Evolutionary conservation across 768 basidiomycete species (phyloP).

Genomic region (Roridomyces roridus): DNA sequence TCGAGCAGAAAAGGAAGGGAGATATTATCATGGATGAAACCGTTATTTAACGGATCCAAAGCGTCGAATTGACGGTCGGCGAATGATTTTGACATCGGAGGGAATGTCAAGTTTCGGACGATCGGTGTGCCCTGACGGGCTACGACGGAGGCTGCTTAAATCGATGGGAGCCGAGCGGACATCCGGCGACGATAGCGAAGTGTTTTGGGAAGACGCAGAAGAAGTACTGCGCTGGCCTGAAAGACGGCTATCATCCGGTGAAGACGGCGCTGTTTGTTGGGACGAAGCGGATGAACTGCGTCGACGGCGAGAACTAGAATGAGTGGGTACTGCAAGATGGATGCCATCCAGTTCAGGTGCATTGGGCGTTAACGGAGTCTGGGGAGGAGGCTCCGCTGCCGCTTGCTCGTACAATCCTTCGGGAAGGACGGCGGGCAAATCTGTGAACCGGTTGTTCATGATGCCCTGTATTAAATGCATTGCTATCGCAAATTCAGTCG

Average conservation of each 20-base stretch:
- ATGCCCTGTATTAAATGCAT: constrained; percentile 63
- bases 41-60: constrained; percentile 47
- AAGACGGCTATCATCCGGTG: too few species aligned
- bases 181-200: background rate
- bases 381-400: constrained; percentile 19
- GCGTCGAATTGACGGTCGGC: constrained; percentile 52
- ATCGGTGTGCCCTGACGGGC: constrained; percentile 16
- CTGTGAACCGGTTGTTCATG: constrained; percentile 48
- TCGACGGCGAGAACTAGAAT: background rate
- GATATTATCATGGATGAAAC: constrained; percentile 54
- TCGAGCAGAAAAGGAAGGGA: constrained; percentile 60
- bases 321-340: background rate
- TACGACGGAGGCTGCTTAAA: background rate
- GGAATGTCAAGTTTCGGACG: constrained; percentile 47
- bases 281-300: background rate
- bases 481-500: constrained; percentile 62
- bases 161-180: background rate
- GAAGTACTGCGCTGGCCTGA: too few species aligned
- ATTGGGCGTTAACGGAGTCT: background rate
- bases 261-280: too few species aligned
- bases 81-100: constrained; percentile 43
- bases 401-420: constrained; percentile 53
- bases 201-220: too few species aligned
- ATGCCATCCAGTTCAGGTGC: too few species aligned
- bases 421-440: constrained; percentile 48